Base-by-base conservation (phyloP, 2,329 filamentous ascomycete species). In the Botrytis elliptica region DNA sequence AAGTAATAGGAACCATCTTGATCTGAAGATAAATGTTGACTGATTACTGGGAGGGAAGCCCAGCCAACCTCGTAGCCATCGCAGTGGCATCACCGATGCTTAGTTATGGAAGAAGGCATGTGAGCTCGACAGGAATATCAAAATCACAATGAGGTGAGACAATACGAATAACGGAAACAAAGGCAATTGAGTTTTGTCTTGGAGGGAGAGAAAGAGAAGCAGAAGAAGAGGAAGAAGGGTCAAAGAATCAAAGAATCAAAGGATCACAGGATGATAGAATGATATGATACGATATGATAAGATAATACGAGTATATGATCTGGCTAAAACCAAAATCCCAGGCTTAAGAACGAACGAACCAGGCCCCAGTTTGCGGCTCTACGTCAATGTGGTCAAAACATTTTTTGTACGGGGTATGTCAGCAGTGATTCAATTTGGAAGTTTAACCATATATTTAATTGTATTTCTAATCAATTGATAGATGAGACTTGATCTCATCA, bases 11-110 rank as follows among this genome's bases (percentile, higher is more conserved):
- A 78, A 74, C 77, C 79, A 80, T 79, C 70, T 74, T 76, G 75
- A 73, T 49, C 42, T 73, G 66, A 73, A 73, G 71, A 72, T 74
- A 62, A 72, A 52, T 49, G 59, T 76, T 42, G 73, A 74, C 46
- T 73, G 74, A 72, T 74, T 77, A 66, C 74, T 77, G 75, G 67
- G 73, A 67, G 49, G 70, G 52, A 44, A 59, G 63, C 44, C 65
- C 70, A 67, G 70, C 70, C 70, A 57, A 75, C 76, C 74, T 74
- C 75, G 74, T 75, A 76, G 77, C 71, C 77, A 77, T 79, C 76
- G 78, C 79, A 80, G 79, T 80, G 79, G 80, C 80, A 82, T 82
- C 78, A 81, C 79, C 79, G 75, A 78, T 76, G 76, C 75, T 71
- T 76, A 72, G 76, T 75, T 75, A 74, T 72, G 71, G 74, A 70